These are phyloP conservation scores for Pyracantha coccinea DNA, from an alignment of 331 rosid genomes.

Conservation along the genomic window DNA sequence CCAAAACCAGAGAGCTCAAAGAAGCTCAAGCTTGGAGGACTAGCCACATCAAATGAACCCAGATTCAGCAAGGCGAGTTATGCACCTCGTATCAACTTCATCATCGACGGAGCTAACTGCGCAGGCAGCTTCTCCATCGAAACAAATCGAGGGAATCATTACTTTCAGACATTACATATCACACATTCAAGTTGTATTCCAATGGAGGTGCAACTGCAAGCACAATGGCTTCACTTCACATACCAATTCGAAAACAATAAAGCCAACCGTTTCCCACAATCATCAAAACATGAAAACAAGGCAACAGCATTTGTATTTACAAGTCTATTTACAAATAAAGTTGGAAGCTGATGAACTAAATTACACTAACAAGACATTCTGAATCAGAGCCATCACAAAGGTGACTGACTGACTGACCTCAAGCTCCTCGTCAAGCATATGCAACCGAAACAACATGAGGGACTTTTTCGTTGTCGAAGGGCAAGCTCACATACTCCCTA, in stretches of 20 bases:
- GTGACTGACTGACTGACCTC: constrained; percentile 9
- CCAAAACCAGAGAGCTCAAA: too few relatives aligned
- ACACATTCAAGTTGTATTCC: too few relatives aligned
- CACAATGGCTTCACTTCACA: background rate
- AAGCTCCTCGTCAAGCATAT: background rate
- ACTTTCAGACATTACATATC: too few relatives aligned
- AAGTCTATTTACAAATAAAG: background rate
- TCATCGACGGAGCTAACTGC: too few relatives aligned
- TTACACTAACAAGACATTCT: background rate
- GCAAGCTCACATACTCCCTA: constrained; percentile 50
- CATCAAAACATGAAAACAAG: background rate
- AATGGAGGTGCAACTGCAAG: too few relatives aligned
- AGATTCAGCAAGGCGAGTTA: too few relatives aligned
- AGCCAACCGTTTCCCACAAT: too few relatives aligned
- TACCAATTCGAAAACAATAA: background rate
- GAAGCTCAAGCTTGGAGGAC: too few relatives aligned
- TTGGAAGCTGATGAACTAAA: background rate
- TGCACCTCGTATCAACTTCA: too few relatives aligned
- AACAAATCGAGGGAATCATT: too few relatives aligned
- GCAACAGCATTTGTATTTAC: background rate
- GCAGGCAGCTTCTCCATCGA: too few relatives aligned
- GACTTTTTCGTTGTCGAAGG: constrained; percentile 61
- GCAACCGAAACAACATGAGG: constrained; percentile 69
- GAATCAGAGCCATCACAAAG: background rate
- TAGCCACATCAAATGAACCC: too few relatives aligned